A percentile compares a stretch with the other conserved stretches of the same genome.
Conservation (phyloP, 2,329 filamentous ascomycete species). For the Fusarium albosuccineum region DNA sequence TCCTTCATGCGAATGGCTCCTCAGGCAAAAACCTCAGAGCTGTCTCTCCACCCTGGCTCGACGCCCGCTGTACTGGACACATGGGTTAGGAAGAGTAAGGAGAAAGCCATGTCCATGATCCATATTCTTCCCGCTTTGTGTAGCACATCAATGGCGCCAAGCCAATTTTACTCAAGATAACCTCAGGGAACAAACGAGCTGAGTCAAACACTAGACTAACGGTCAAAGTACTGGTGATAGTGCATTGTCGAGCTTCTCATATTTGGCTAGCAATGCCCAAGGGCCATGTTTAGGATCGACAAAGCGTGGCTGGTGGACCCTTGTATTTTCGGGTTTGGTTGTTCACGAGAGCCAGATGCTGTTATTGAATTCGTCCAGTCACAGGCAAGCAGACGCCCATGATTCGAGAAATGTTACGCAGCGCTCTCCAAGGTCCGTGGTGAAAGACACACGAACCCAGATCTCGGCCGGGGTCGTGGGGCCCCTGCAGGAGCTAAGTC, state of each 20-base stretch:
- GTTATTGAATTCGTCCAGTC: slow-evolving; percentile 20
- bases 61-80: neutral
- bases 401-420: slow-evolving; percentile 7
- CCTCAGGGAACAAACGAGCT: neutral
- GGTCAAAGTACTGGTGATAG: neutral
- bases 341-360: neutral
- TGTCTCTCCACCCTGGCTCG: neutral
- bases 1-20: slow-evolving; percentile 11
- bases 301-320: slow-evolving; percentile 9
- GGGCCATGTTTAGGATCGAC: neutral
- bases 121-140: neutral
- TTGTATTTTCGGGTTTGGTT: slow-evolving; percentile 2
- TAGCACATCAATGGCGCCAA: neutral
- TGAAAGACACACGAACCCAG: slow-evolving; percentile 1
- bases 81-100: neutral
- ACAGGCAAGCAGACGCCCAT: slow-evolving; percentile 31
- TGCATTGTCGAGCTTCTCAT: slow-evolving; percentile 4
- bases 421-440: neutral
- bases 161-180: neutral
- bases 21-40: neutral
- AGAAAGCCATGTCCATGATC: neutral
- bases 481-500: slow-evolving; percentile 1
- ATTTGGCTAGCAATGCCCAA: slow-evolving; percentile 3
- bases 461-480: slow-evolving; percentile 3
- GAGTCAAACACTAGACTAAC: neutral